Base-by-base conservation (phyloP, 2,329 filamentous ascomycete species). In the Aureobasidium sp. region DNA sequence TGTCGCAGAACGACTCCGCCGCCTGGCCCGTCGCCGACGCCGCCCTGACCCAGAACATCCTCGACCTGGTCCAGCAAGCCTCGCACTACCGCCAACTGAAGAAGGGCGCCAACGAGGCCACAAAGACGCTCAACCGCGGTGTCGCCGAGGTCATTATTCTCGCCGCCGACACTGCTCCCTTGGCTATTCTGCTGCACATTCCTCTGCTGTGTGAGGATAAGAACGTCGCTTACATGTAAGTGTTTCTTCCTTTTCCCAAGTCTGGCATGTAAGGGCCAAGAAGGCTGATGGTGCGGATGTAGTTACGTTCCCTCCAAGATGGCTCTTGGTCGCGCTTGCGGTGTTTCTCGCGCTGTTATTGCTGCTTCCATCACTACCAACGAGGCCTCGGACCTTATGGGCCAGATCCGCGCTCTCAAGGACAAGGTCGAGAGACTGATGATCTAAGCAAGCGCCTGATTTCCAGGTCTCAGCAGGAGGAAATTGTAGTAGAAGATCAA, bases 381-480 rank as follows among this genome's bases (percentile, higher is more conserved):
- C 83, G 91, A 96, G 79, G 88, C 88, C 42, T 89, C 85, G 71
- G 92, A 97, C 77, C 82, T 97, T 64, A 89, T 87, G 76, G 84
- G 85, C 72, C 91, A 95, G 82, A 97, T 97, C 77, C 84, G 89
- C 70, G 83, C 87, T 67, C 82, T 97, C 72, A 95, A 93, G 82
- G 90, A 95, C 78, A 95, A 96, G 86, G 90, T 97, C 62, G 93
- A 97, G 84, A 85, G 92, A 70, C 84, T 97, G 69, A 91, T 93
- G 81, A 96, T 97, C 79, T 97, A 78, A 62, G 42, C n/a, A n/a
- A n/a, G 3, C 53, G 17, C 25, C 42, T 22, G 22, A 5, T 22
- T n/a, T n/a, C n/a, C n/a, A n/a, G n/a, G 22, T 45, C 12, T 15
- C 17, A 31, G 7, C 4, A 48, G 11, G 14, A 25, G 20, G 9